Conservation (phyloP, 176 grass and related monocot species). For the Urochloa ruziziensis region DNA sequence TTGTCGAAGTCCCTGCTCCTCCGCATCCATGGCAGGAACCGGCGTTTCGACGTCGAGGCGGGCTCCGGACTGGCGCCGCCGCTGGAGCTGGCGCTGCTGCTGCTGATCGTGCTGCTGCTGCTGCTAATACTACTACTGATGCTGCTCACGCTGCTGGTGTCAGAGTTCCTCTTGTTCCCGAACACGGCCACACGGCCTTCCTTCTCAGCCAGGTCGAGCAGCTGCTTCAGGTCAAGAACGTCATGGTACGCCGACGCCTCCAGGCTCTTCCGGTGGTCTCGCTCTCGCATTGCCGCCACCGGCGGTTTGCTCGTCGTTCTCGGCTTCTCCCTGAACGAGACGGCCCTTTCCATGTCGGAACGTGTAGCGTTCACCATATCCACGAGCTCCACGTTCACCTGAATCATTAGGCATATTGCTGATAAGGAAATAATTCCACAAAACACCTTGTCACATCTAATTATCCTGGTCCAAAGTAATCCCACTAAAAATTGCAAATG, state of each 20-base stretch:
- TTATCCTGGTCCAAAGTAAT: constrained; percentile 14
- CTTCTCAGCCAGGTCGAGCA: constrained; percentile 52
- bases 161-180: constrained; percentile 32
- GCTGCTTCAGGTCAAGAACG: constrained; percentile 50
- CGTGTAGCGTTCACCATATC: constrained; percentile 4
- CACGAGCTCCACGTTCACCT: constrained; percentile 61
- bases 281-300: neutral
- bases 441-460: neutral
- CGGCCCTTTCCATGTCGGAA: neutral
- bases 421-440: neutral
- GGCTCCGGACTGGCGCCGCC: constrained; percentile 59
- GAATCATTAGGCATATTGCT: neutral
- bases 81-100: constrained; percentile 47
- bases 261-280: constrained; percentile 5
- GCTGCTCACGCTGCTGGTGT: constrained; percentile 47
- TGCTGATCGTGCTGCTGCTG: constrained; percentile 38
- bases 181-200: constrained; percentile 38
- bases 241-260: constrained; percentile 23
- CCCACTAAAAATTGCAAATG: constrained; percentile 13
- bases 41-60: constrained; percentile 42
- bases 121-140: constrained; percentile 39
- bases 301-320: neutral
- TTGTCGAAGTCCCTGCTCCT: constrained; percentile 54
- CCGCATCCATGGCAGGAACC: constrained; percentile 46
- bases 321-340: constrained; percentile 26